These are phyloP conservation scores for Lizanozyma gosingica DNA, from an alignment of 1,139 yeast species.

Conservation along the genomic window DNA sequence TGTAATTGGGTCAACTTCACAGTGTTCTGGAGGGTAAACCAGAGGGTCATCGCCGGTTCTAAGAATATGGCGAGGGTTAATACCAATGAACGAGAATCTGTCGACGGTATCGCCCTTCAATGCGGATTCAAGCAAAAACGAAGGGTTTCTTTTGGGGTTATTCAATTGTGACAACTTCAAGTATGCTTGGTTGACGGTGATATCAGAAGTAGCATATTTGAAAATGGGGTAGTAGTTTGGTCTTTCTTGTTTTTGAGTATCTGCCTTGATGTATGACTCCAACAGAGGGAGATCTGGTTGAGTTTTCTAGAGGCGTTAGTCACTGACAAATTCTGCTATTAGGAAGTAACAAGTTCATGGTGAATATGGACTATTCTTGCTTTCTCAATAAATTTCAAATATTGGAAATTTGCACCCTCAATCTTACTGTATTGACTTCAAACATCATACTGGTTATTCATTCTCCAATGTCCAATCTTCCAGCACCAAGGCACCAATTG, in stretches of 20 bases:
- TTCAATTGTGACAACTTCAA: conserved; percentile 73
- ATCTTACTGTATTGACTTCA: too few relatives aligned
- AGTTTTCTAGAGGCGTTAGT: not conserved
- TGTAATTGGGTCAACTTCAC: conserved; percentile 68
- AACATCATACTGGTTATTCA: too few relatives aligned
- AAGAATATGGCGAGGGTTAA: conserved; percentile 71
- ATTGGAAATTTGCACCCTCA: too few relatives aligned
- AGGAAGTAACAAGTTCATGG: too few relatives aligned
- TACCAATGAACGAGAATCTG: conserved; percentile 85
- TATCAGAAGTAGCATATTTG: conserved; percentile 62
- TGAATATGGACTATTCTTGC: too few relatives aligned
- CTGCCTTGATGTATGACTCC: not conserved
- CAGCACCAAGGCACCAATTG: too few relatives aligned
- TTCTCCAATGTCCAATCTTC: too few relatives aligned
- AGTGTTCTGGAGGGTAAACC: conserved; percentile 26
- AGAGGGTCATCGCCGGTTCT: conserved; percentile 55
- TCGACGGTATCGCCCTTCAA: conserved; percentile 83
- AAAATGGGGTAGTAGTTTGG: conserved; percentile 75
- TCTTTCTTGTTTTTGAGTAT: conserved; percentile 7
- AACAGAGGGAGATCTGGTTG: not conserved
- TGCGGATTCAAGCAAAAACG: conserved; percentile 84
- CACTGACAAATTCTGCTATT: too few relatives aligned
- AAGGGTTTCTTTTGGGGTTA: conserved; percentile 46
- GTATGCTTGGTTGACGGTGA: conserved; percentile 88
- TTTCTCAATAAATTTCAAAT: too few relatives aligned